These are phyloP conservation scores for Nematocida ironsii DNA, from an alignment of 371 early-diverging fungal species.

Conservation along the genomic window DNA sequence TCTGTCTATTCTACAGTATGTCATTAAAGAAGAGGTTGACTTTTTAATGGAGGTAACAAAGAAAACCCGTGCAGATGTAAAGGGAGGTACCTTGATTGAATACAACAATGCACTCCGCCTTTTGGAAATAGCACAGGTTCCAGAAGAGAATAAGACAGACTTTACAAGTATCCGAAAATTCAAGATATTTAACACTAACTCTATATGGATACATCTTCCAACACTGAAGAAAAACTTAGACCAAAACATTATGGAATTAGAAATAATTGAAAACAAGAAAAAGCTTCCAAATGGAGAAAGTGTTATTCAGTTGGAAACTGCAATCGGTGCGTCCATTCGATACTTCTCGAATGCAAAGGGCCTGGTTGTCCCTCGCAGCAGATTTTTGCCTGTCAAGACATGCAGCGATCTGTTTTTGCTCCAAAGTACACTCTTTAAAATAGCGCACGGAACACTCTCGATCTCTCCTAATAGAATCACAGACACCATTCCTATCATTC, in stretches of 20 bases:
- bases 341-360: slow-evolving; percentile 91
- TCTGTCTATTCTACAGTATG: slow-evolving; percentile 81
- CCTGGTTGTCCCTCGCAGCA: slow-evolving; percentile 89
- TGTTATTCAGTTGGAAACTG: slow-evolving; percentile 96
- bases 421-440: slow-evolving; percentile 84
- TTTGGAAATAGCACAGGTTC: slow-evolving; percentile 97
- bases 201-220: slow-evolving; percentile 89
- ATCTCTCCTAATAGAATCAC: slow-evolving; percentile 83
- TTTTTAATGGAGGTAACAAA: slow-evolving; percentile 98
- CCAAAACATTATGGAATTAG: slow-evolving; percentile 78
- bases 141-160: slow-evolving; percentile 84
- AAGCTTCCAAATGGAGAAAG: slow-evolving; percentile 75
- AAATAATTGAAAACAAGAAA: slow-evolving; percentile 94
- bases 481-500: slow-evolving; percentile 82
- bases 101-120: slow-evolving; percentile 87
- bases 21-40: slow-evolving; percentile 81
- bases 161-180: slow-evolving; percentile 98
- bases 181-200: slow-evolving; percentile 99
- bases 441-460: slow-evolving; percentile 82
- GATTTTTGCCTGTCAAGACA: slow-evolving; percentile 97
- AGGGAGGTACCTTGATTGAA: slow-evolving; percentile 97
- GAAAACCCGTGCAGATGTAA: slow-evolving; percentile 98
- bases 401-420: slow-evolving; percentile 94
- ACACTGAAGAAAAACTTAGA: slow-evolving; percentile 87
- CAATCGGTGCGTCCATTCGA: slow-evolving; percentile 97